phyloP scores from a whole-genome alignment of 192 early-diverging fungal genomes.

The Glomus cerebriforme region DNA sequence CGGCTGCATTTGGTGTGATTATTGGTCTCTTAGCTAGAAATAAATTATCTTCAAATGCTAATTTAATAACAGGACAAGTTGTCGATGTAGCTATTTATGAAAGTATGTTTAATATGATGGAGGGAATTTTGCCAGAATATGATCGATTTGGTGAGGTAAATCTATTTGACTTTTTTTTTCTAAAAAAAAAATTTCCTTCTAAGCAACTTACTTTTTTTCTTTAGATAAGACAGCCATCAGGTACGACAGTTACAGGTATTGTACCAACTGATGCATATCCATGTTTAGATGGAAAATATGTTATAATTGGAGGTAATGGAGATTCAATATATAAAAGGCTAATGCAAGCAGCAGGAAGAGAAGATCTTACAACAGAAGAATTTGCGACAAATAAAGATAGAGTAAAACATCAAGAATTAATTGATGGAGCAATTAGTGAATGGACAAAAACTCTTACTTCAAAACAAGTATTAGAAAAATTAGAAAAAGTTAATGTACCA shows the following conservation, averaged over 20 bases:
- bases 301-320: conserved; percentile 56
- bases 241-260: conserved; percentile 55
- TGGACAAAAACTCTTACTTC: conserved; percentile 42
- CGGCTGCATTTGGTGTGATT: conserved; percentile 47
- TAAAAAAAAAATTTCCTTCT: not conserved
- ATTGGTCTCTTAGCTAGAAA: conserved; percentile 42
- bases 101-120: conserved; percentile 52
- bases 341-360: conserved; percentile 44
- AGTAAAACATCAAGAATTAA: conserved; percentile 41
- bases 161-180: not conserved
- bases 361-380: conserved; percentile 45
- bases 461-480: conserved; percentile 38
- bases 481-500: conserved; percentile 48
- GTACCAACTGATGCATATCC: conserved; percentile 52
- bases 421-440: conserved; percentile 47
- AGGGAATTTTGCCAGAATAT: conserved; percentile 51
- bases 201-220: not conserved
- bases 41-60: conserved; percentile 28
- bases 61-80: conserved; percentile 42
- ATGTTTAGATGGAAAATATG: conserved; percentile 48
- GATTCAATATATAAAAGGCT: conserved; percentile 53
- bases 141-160: conserved; percentile 47
- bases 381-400: conserved; percentile 50
- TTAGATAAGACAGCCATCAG: conserved; percentile 52
- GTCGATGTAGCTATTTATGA: conserved; percentile 57